Base-by-base conservation (phyloP, 257 asterid species). In the Ilex aquifolium region DNA sequence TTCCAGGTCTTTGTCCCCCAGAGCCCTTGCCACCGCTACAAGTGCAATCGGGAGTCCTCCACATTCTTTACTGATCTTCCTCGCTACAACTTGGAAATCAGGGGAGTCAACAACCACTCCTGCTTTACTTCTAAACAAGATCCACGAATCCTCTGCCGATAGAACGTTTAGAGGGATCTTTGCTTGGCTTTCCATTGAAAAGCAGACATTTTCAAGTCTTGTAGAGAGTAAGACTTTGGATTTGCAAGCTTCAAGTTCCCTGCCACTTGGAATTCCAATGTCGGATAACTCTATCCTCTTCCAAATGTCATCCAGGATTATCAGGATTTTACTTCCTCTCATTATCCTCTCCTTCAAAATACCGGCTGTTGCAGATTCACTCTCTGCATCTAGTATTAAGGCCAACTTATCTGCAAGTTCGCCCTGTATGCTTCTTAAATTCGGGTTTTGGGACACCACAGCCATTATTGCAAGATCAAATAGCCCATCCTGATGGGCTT, bases 291-390 rank as follows among this genome's bases (percentile, higher is more conserved):
- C 32, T n/a, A 76, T 36, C 31, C 13, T 6, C 21, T 57, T 32
- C 82, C 80, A 76, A 10, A 76, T 39, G 56, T 75, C 78, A 39
- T 76, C 82, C 3, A 79, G 4, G n/a, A 76, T 69, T 30, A 79
- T 29, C n/a, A 76, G 75, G 44, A 40, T 44, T 3, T 44, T 76
- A 13, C 54, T 70, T 2, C 8, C 49, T 6, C 12, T 44, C 49
- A 5, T 44, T 12, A 44, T 5, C 12, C 49, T 44, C 7, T 6
- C 12, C 6, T 44, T 5, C 7, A 44, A 12, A 5, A 6, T 6
- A 44, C 49, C 49, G 6, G 49, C 49, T 44, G 7, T 44, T 44
- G 7, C 49, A 6, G 12, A 5, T 44, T 44, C 49, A 44, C 49
- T 44, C 49, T 9, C 63, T 13, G 16, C 58, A 6, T 48, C 58